Evolutionary conservation across 208 protist genomes (phyloP).

Genomic region (Leishmania gerbilli): DNA sequence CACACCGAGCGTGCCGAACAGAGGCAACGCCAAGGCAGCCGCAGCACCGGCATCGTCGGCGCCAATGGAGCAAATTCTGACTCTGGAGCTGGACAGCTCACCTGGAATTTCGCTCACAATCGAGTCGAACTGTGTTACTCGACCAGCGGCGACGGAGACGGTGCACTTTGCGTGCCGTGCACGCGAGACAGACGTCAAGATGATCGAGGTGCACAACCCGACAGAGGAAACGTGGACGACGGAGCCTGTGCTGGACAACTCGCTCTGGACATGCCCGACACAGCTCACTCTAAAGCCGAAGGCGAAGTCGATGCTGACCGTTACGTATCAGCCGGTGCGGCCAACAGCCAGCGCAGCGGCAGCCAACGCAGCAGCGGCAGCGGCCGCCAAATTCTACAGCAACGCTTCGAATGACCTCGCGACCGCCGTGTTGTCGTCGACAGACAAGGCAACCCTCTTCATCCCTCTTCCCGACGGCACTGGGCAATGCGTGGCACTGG

Average conservation of each 20-base stretch:
- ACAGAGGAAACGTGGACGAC: conserved; percentile 81
- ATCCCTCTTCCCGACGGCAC: conserved; percentile 93
- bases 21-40: background rate
- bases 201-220: conserved; percentile 85
- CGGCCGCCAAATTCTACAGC: background rate
- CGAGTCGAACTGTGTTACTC: conserved; percentile 80
- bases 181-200: conserved; percentile 62
- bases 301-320: conserved; percentile 46
- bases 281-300: conserved; percentile 82
- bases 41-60: background rate
- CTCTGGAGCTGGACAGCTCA: conserved; percentile 83
- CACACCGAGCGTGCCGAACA: conserved; percentile 44
- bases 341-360: conserved; percentile 47
- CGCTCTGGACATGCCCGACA: conserved; percentile 67
- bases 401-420: background rate
- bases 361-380: background rate
- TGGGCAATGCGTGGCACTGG: conserved; percentile 80
- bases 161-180: conserved; percentile 87
- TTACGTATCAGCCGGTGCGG: conserved; percentile 91
- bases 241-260: conserved; percentile 83
- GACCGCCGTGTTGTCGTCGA: background rate
- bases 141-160: conserved; percentile 62
- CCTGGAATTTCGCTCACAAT: conserved; percentile 77
- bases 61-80: conserved; percentile 40
- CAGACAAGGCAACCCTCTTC: conserved; percentile 90